Percentiles rank a stretch among this genome's conserved stretches.
Conservation (phyloP, 1,139 yeast genomes). For the Taphrina deformans region DNA sequence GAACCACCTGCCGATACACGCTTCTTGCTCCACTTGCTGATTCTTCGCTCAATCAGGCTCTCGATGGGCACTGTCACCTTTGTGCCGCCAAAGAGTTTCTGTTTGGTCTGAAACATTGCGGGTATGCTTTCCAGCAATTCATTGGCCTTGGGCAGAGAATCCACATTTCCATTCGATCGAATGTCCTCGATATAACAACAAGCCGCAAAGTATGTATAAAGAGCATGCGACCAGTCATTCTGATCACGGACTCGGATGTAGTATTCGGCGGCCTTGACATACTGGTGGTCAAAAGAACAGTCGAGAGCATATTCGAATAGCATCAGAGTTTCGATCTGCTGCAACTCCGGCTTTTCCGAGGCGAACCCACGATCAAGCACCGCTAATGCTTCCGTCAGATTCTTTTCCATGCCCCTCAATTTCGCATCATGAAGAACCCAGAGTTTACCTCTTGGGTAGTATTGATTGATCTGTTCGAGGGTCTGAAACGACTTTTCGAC, state of each 20-base stretch:
- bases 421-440: conserved; percentile 93
- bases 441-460: conserved; percentile 81
- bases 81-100: conserved; percentile 60
- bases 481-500: conserved; percentile 38
- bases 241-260: conserved; percentile 67
- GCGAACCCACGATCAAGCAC: conserved; percentile 51
- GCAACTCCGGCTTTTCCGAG: conserved; percentile 69
- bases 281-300: conserved; percentile 71
- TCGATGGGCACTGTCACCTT: conserved; percentile 85
- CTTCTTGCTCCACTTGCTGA: conserved; percentile 57
- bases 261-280: conserved; percentile 77
- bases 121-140: conserved; percentile 61
- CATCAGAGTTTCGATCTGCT: conserved; percentile 84
- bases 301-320: conserved; percentile 83
- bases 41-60: conserved; percentile 72
- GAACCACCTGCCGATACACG: conserved; percentile 36
- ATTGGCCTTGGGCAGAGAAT: conserved; percentile 51
- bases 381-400: conserved; percentile 64
- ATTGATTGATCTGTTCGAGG: conserved; percentile 43
- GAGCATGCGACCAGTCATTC: conserved; percentile 89
- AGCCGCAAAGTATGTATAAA: conserved; percentile 83
- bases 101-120: conserved; percentile 57
- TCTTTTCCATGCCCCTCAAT: conserved; percentile 71
- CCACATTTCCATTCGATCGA: conserved; percentile 44
- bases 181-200: conserved; percentile 69